These are phyloP conservation scores for Annulohypoxylon bovei DNA, from an alignment of 495 filamentous ascomycete species.

Conservation along the genomic window DNA sequence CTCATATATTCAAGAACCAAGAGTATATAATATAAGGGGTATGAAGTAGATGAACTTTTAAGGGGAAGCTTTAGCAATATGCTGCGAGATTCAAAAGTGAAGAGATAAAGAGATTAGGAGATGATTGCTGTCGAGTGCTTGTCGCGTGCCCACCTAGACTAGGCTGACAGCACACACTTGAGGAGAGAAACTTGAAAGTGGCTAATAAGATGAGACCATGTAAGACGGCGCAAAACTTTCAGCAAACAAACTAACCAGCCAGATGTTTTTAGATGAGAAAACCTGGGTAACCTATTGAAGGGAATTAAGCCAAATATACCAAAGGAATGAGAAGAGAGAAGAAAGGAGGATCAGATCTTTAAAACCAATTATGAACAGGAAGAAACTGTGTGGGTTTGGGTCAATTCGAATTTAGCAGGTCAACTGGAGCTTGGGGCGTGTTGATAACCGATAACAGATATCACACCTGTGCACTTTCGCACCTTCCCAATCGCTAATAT, in stretches of 20 bases:
- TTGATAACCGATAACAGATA: slow-evolving; percentile 1
- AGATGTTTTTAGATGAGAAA: neutral
- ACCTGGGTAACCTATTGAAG: neutral
- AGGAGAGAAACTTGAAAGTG: neutral
- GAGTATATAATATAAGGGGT: no score
- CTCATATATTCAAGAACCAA: slow-evolving; percentile 30
- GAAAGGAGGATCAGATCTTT: slow-evolving; percentile 32
- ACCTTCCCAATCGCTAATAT: neutral
- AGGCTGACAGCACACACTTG: slow-evolving; percentile 8
- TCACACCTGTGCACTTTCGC: no score
- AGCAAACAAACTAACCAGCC: neutral
- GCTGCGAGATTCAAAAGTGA: neutral
- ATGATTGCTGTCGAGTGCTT: slow-evolving; percentile 33
- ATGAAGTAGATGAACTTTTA: neutral
- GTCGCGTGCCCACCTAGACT: slow-evolving; percentile 35
- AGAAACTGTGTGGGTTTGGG: slow-evolving; percentile 29
- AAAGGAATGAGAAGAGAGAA: slow-evolving; percentile 6
- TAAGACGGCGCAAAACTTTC: neutral
- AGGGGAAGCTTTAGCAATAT: neutral
- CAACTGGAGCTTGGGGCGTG: slow-evolving; percentile 22
- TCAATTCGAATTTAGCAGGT: slow-evolving; percentile 35
- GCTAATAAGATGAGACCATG: slow-evolving; percentile 18
- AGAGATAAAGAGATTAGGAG: neutral
- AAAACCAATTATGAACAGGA: slow-evolving; percentile 24
- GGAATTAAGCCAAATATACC: slow-evolving; percentile 12